Evolutionary conservation across 805 yeast species (phyloP).

Genomic region (Wickerhamomyces bisporus): DNA sequence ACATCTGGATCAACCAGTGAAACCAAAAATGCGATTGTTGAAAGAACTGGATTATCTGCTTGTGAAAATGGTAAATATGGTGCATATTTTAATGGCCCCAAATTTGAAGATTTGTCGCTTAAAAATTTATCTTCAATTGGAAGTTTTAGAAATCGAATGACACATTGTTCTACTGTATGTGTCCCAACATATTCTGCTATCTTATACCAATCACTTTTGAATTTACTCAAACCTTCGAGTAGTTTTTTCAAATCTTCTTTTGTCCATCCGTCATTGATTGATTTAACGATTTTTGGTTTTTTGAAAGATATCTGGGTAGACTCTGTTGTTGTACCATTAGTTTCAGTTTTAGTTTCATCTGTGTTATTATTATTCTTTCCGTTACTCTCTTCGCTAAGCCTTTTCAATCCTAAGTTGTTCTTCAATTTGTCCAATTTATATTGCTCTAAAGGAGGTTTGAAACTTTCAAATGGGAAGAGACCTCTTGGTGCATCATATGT

Average conservation of each 20-base stretch:
- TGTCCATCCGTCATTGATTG: slow-evolving; percentile 57
- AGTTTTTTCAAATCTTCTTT: slow-evolving; percentile 55
- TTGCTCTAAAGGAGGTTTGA: slow-evolving; percentile 51
- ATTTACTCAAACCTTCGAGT: slow-evolving; percentile 55
- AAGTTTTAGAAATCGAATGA: slow-evolving; percentile 68
- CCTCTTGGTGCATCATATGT: slow-evolving; percentile 90
- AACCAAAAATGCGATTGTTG: slow-evolving; percentile 85
- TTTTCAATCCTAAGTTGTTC: slow-evolving; percentile 24
- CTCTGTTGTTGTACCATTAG: slow-evolving; percentile 5
- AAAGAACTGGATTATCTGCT: slow-evolving; percentile 88
- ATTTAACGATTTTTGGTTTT: slow-evolving; percentile 29
- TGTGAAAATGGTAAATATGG: slow-evolving; percentile 81
- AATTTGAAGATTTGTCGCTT: slow-evolving; percentile 30
- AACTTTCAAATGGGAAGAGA: slow-evolving; percentile 83
- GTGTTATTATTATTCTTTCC: slow-evolving; percentile 7
- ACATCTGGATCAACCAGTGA: slow-evolving; percentile 81
- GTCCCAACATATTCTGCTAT: slow-evolving; percentile 64
- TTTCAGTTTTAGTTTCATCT: slow-evolving; percentile 6
- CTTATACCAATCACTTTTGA: slow-evolving; percentile 73
- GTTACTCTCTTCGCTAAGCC: slow-evolving; percentile 9
- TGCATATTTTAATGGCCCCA: slow-evolving; percentile 76
- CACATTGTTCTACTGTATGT: slow-evolving; percentile 73
- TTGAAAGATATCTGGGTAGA: slow-evolving; percentile 17
- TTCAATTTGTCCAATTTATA: slow-evolving; percentile 39
- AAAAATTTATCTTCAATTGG: slow-evolving; percentile 77